Base-by-base conservation (phyloP, 352 stramenopile genomes). In the Bremia lactucae region DNA sequence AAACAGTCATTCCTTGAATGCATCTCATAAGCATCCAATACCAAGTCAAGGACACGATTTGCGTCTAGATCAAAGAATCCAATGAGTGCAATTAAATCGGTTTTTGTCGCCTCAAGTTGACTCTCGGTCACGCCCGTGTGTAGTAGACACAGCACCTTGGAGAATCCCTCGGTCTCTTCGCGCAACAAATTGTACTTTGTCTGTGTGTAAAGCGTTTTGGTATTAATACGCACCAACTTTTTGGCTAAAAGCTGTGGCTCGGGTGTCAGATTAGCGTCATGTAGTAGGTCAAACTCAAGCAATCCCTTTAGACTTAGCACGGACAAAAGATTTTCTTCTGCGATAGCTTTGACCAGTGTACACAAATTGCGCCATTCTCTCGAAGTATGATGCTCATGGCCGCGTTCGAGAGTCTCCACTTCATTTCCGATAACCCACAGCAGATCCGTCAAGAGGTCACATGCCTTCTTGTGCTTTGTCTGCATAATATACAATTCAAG, bases 181-280 rank as follows among this genome's bases (percentile, higher is more conserved):
- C 82, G 82, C 19, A 97, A 67, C 25, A 98, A 58, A 57, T 98
- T 98, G 59, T 96, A 98, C 63, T 97, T 97, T 62, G 92, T 77
- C 60, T 98, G 94, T 22, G 83, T 87, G 55, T 98, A 98, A 45
- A 88, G 62, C 20, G 68, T 88, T 55, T 88, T 88, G 31, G 79
- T 92, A 50, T 92, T 92, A 42, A 88, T 83, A 14, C 79, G 76
- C 15, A 92, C 56, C 58, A 86, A 62, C 46, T 88, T 89, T 52
- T 79, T 84, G 10, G 41, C 54, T 52, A 87, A 61, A n/a, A 66
- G 34, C 6, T 58, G 49, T 6, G 74, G 74, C 21, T 86, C 59
- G 0, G 37, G 59, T 0, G 48, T 51, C 25, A 92, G 58, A 2
- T 73, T 74, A 0, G 75, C 76, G 24, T 74, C 59, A 39, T 88